Evolutionary conservation across 2,329 filamentous ascomycete species (phyloP).

Genomic region (Cephalotrichum gorgonifer): DNA sequence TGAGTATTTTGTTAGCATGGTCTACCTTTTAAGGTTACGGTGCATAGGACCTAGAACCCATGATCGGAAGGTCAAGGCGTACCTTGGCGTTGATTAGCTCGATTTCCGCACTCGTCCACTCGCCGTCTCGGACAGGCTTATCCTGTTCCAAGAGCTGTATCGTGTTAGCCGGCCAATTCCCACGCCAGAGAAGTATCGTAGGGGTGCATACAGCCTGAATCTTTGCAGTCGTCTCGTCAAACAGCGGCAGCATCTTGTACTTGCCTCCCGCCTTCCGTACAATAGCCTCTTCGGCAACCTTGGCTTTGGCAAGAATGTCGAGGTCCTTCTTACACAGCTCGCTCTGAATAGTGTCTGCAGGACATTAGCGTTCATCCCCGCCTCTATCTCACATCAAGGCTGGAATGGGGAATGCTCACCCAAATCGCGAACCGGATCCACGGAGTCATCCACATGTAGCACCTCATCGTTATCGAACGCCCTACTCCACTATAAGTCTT

Average conservation of each 20-base stretch:
- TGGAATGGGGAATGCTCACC: slow-evolving; percentile 14
- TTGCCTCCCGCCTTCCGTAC: slow-evolving; percentile 32
- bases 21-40: not conserved
- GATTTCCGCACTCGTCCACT: slow-evolving; percentile 31
- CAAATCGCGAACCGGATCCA: slow-evolving; percentile 31
- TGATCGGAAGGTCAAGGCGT: slow-evolving; percentile 3
- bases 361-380: slow-evolving; percentile 8
- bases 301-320: slow-evolving; percentile 27
- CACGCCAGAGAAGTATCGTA: not conserved
- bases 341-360: slow-evolving; percentile 24
- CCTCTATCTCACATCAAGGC: not conserved
- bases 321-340: slow-evolving; percentile 31
- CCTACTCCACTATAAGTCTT: slow-evolving; percentile 10
- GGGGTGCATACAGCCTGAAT: slow-evolving; percentile 19
- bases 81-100: slow-evolving; percentile 34
- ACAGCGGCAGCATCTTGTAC: slow-evolving; percentile 33
- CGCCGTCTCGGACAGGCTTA: slow-evolving; percentile 29
- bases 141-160: slow-evolving; percentile 26
- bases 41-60: not conserved
- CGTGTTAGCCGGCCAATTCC: slow-evolving; percentile 5
- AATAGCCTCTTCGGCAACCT: slow-evolving; percentile 26
- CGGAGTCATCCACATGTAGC: slow-evolving; percentile 33
- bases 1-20: not conserved
- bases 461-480: slow-evolving; percentile 35
- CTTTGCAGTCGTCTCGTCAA: slow-evolving; percentile 30